These are phyloP conservation scores for Dioszegia crocea DNA, from an alignment of 768 basidiomycete species.

Conservation along the genomic window DNA sequence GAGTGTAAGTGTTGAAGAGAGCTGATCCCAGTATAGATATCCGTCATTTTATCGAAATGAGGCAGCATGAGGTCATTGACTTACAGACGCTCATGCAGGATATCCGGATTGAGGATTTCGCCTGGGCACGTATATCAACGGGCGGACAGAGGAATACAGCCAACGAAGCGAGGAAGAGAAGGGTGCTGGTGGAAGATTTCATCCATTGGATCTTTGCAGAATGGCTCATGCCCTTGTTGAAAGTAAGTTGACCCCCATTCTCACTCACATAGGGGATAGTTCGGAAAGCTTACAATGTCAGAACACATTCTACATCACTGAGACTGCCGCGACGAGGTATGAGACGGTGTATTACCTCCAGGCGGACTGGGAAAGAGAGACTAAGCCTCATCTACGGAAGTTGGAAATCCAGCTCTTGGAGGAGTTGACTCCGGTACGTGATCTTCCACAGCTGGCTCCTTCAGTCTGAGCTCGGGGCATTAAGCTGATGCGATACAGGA, in stretches of 20 bases:
- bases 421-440: conserved; percentile 64
- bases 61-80: conserved; percentile 75
- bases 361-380: conserved; percentile 84
- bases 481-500: conserved; percentile 14
- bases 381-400: conserved; percentile 72
- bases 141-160: conserved; percentile 53
- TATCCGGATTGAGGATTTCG: conserved; percentile 68
- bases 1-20: neutral
- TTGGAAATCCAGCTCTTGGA: conserved; percentile 68
- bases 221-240: conserved; percentile 72
- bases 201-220: conserved; percentile 92
- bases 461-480: neutral
- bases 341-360: conserved; percentile 86
- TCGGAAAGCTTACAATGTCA: conserved; percentile 42
- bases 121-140: conserved; percentile 59
- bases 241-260: conserved; percentile 59
- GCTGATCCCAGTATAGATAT: conserved; percentile 56
- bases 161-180: conserved; percentile 68
- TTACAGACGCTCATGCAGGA: conserved; percentile 74
- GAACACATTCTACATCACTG: conserved; percentile 92
- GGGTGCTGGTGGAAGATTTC: conserved; percentile 80
- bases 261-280: no score
- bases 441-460: neutral
- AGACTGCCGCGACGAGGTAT: conserved; percentile 78
- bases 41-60: conserved; percentile 65